Evolutionary conservation across 352 stramenopile species (phyloP), one percentile per base, ranked within the genome.

Genomic region (Globisporangium nodosum): DNA sequence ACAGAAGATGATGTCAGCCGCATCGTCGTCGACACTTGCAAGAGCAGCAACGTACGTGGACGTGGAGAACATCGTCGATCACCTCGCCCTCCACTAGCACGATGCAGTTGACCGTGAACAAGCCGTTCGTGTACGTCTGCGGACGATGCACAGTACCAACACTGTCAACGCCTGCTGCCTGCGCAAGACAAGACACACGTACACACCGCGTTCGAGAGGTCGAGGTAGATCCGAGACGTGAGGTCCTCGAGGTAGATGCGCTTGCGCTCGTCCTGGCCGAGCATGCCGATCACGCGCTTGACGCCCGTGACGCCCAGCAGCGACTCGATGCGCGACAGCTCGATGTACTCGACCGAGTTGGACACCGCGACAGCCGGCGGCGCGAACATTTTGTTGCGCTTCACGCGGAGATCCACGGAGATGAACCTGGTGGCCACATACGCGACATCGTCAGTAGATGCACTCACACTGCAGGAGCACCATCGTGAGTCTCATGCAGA

Each of bases 61-160:
- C 79, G 60, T 95, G 81, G 40, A 97, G 73, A 7, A 97, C 73
- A 53, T 96, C 94, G 67, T 98, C 87, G 57, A 96, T 80, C n/a
- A 98, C 81, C 74, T 97, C 82, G 43, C 94, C 94, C 70, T 98
- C 88, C 5, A 98, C 90, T 11, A 98, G 63, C 7, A 98, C 85
- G 11, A 98, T 79, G 55, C 84, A 96, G 66, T 97, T 96, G 64
- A 97, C 76, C 6, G 90, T 97, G 56, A 98, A 96, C 20, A 97
- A 63, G 2, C 89, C 89, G 42, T 92, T 80, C 13, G 87, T 94
- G 61, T 88, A 94, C 11, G 69, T 75, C 78, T 90, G 49, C 18
- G 16, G 20, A 18, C 12, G 24, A 39, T 13, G 46, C 30, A 12
- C 49, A 45, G 13, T 24, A 15, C 16, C n/a, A 49, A 8, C 30